Evolutionary conservation across 495 filamentous ascomycete species (phyloP).

Genomic region (Daldinia childiae): DNA sequence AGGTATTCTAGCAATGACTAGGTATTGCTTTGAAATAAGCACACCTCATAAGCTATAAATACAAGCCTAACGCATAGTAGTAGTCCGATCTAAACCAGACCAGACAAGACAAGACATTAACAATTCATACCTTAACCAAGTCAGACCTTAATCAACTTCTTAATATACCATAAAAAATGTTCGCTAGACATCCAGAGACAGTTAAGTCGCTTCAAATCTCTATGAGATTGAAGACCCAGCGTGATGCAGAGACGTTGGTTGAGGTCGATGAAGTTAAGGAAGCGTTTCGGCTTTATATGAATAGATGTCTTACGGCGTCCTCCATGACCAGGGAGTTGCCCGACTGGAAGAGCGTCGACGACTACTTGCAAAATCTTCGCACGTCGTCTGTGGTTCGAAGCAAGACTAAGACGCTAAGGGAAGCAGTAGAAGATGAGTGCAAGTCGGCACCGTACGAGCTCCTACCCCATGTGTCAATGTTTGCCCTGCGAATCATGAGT

Average conservation of each 20-base stretch:
- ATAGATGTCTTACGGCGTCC: conserved; percentile 23
- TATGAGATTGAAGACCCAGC: conserved; percentile 4
- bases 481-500: conserved; percentile 13
- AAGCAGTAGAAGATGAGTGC: conserved; percentile 9
- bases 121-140: too few species aligned
- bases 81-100: background rate
- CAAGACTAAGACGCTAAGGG: background rate
- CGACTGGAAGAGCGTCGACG: conserved; percentile 22
- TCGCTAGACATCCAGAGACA: background rate
- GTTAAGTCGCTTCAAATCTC: background rate
- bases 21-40: background rate
- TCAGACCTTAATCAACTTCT: background rate
- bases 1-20: background rate
- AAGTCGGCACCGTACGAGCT: conserved; percentile 18
- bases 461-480: conserved; percentile 18
- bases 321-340: conserved; percentile 1
- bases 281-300: conserved; percentile 25
- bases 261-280: conserved; percentile 14
- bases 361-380: conserved; percentile 7
- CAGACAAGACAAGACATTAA: background rate
- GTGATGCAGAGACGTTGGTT: conserved; percentile 16
- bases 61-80: background rate
- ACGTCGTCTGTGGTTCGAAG: background rate
- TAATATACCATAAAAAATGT: background rate
- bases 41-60: background rate